Evolutionary conservation across 345 rosid species (phyloP), one percentile per base, ranked within the genome.

Genomic region (Eucalyptus sp.): DNA sequence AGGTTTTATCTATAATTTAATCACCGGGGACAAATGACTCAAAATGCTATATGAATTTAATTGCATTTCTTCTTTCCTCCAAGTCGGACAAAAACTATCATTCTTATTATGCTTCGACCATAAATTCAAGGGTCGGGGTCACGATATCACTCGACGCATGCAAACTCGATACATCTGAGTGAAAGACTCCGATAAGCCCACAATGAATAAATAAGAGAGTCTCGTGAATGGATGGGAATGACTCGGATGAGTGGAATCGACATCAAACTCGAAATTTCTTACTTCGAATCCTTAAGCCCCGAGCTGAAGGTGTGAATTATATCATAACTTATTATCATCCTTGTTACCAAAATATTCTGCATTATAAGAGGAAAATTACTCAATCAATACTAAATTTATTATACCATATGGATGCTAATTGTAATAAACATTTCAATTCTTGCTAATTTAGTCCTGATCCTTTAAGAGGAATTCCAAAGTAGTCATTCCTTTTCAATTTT

Each of bases 111-210:
- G 29, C 29, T 24, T 56, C 6, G 29, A 56, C 62, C 62, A 24
- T 9, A 56, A 56, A 24, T 24, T 10, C 13, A 5, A 56, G 27
- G 29, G 29, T 24, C 0, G 13, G 29, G 13, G 5, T 56, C 10
- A 24, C 3, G 0, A 24, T 24, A 9, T 22, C 13, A 0, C 6
- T 22, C 6, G 13, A 10, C 6, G 13, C 27, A 10, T 22, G 62
- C 29, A 22, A 58, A 25, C 64, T 58, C 7, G 2, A 58, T 58
- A 58, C 11, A 25, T 10, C 12, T 56, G 6, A 56, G 27, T 56
- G 29, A 56, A 56, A 56, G 29, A 56, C 5, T 24, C 13, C 29
- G 13, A 10, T 24, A 56, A 56, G 29, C 12, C 27, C 62, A 10
- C 13, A 56, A 24, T 0, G 6, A 22, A 24, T 24, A 56, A 56